A percentile compares a stretch with the other conserved stretches of the same genome.
Conservation (phyloP, 495 filamentous ascomycete species). For the Neurospora sp. region DNA sequence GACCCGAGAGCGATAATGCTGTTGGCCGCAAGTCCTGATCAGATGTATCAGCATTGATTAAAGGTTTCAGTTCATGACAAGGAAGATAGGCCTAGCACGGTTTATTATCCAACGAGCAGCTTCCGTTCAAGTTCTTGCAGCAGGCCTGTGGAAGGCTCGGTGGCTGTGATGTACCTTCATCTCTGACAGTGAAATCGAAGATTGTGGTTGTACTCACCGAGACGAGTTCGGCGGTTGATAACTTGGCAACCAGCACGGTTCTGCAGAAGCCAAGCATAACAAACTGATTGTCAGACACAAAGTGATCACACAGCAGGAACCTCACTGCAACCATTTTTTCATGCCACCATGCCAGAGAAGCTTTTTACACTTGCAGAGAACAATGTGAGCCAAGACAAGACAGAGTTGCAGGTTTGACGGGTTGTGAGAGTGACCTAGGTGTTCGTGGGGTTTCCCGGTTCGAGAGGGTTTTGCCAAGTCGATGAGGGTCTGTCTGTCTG, state of each 20-base stretch:
- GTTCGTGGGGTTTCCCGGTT: background rate
- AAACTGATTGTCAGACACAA: background rate
- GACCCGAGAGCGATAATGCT: background rate
- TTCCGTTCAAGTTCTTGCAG: no score
- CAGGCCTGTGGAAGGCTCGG: no score
- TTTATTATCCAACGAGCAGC: background rate
- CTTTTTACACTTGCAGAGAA: background rate
- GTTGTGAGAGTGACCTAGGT: background rate
- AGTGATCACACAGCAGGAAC: background rate
- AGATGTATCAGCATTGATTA: background rate
- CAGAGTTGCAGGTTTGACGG: background rate
- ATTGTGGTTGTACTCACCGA: background rate
- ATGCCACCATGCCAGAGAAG: background rate
- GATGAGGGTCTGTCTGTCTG: background rate
- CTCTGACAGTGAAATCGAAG: no score
- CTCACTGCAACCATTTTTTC: background rate
- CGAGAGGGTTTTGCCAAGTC: background rate
- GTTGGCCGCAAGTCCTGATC: background rate
- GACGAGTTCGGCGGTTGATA: background rate
- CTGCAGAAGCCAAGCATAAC: background rate
- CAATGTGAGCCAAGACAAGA: background rate
- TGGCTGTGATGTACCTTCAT: no score
- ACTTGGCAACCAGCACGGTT: background rate
- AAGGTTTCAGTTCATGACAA: background rate
- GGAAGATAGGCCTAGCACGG: background rate